Evolutionary conservation across 257 asterid genomes (phyloP).

Genomic region (Forsythia suspensa): DNA sequence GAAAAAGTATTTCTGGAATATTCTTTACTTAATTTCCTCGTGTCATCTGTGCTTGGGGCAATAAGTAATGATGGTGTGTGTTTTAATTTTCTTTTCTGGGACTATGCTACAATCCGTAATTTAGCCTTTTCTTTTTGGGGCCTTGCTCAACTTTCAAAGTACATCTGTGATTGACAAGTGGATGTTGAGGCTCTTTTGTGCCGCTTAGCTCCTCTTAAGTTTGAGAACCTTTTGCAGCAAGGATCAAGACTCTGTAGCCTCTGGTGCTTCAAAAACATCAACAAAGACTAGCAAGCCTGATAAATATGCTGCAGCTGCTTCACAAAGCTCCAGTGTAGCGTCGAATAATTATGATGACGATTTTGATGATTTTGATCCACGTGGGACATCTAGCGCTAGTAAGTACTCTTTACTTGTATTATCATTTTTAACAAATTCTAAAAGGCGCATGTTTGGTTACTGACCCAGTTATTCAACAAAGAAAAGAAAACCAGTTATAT

Average conservation of each 20-base stretch:
- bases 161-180: constrained; percentile 12
- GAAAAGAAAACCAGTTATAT: neutral
- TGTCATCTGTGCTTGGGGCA: constrained; percentile 1
- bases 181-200: neutral
- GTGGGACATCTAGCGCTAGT: constrained; percentile 79
- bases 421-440: neutral
- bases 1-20: neutral
- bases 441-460: neutral
- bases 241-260: constrained; percentile 42
- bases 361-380: constrained; percentile 93
- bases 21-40: neutral
- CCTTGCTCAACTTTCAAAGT: constrained; percentile 9
- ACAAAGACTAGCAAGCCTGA: constrained; percentile 40
- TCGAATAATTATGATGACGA: constrained; percentile 63
- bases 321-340: constrained; percentile 42
- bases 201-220: constrained; percentile 23
- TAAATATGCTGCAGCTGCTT: constrained; percentile 44
- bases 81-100: constrained; percentile 8
- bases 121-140: constrained; percentile 8
- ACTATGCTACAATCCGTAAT: constrained; percentile 2
- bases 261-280: constrained; percentile 42
- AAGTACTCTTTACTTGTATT: constrained; percentile 34
- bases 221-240: constrained; percentile 50
- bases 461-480: neutral
- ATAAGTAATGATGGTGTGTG: neutral